phyloP scores from a whole-genome alignment of 23 red algal species.

The Gracilariopsis chorda region DNA sequence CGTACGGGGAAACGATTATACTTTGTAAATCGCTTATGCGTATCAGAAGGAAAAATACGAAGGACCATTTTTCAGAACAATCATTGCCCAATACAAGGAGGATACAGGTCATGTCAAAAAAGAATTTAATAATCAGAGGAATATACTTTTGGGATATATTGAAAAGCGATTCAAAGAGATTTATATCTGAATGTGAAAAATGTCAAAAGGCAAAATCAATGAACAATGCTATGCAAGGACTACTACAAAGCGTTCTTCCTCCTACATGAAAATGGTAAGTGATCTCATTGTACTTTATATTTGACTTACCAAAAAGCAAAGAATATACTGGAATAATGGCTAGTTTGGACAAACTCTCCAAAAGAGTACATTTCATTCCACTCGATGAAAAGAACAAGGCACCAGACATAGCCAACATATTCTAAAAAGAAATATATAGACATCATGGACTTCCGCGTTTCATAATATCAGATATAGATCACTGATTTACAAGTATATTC shows the following conservation, averaged over 20 bases:
- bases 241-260: background rate
- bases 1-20: background rate
- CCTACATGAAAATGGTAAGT: conserved; percentile 1
- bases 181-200: background rate
- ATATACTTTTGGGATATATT: conserved; percentile 22
- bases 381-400: background rate
- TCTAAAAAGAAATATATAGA: conserved; percentile 15
- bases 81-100: background rate
- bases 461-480: conserved; percentile 13
- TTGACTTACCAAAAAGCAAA: conserved; percentile 27
- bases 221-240: background rate
- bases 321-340: background rate
- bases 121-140: background rate
- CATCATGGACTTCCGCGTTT: background rate
- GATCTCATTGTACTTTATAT: conserved; percentile 30
- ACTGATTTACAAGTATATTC: background rate
- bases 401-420: background rate
- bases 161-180: background rate
- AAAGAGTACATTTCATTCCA: background rate
- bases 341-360: conserved; percentile 14
- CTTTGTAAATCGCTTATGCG: background rate
- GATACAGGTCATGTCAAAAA: background rate
- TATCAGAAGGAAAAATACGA: conserved; percentile 2
- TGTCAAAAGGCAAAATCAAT: background rate
- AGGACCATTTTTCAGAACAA: background rate